A percentile compares a stretch with the other conserved stretches of the same genome.
phyloP scores from a whole-genome alignment of 2,329 filamentous ascomycete species.

The Alternaria tenuissima region DNA sequence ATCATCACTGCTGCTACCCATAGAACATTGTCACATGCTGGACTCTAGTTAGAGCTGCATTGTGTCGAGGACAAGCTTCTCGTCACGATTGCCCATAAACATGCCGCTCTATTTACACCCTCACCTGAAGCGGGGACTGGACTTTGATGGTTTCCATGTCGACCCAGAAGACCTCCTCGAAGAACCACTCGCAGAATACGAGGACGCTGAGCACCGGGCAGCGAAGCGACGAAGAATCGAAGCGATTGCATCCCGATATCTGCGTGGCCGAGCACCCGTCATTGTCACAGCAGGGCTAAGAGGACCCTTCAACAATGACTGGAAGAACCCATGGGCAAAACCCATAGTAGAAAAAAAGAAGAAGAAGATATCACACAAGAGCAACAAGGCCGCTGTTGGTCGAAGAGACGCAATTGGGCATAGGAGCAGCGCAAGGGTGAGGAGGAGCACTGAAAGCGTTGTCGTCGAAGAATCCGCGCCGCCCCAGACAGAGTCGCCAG shows the following conservation, averaged over 20 bases:
- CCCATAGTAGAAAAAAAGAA: conserved; percentile 3
- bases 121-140: conserved; percentile 36
- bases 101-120: conserved; percentile 34
- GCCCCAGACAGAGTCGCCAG: conserved; percentile 24
- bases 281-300: conserved; percentile 68
- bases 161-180: conserved; percentile 56
- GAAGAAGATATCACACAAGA: not conserved
- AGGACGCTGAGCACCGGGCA: conserved; percentile 63
- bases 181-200: conserved; percentile 57
- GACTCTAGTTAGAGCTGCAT: not conserved
- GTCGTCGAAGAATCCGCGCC: conserved; percentile 1
- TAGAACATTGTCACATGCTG: not conserved
- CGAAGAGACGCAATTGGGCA: not conserved
- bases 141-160: conserved; percentile 28
- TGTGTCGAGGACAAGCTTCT: not conserved
- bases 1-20: not conserved
- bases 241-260: conserved; percentile 64
- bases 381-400: not conserved
- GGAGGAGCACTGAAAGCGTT: not conserved
- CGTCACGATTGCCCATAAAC: not conserved
- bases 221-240: conserved; percentile 67
- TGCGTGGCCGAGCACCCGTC: conserved; percentile 64
- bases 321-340: conserved; percentile 49
- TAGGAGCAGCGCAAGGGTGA: not conserved
- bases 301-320: conserved; percentile 65